phyloP scores from a whole-genome alignment of 2,329 filamentous ascomycete genomes.

The Microcyclospora tardicrescens region DNA sequence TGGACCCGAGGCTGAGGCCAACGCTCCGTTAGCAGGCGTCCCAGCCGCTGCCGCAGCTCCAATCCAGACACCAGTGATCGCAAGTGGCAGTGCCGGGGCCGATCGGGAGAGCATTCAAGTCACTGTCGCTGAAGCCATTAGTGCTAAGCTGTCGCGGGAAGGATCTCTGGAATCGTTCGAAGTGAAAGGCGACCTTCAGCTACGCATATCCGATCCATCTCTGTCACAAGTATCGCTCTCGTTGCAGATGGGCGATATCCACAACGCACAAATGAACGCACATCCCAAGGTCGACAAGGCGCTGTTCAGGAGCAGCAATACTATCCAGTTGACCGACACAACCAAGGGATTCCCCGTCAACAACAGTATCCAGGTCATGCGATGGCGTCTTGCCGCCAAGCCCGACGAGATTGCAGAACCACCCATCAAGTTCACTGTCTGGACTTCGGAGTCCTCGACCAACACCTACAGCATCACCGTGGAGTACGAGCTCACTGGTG shows the following conservation, averaged over 20 bases:
- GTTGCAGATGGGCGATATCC: constrained; percentile 60
- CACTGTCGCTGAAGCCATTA: constrained; percentile 79
- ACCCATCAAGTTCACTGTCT: constrained; percentile 92
- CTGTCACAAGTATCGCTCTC: constrained; percentile 86
- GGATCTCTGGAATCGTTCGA: constrained; percentile 75
- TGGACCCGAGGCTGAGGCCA: constrained; percentile 70
- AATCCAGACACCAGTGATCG: constrained; percentile 38
- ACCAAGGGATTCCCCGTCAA: constrained; percentile 87
- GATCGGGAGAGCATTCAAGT: constrained; percentile 81
- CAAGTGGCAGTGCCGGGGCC: constrained; percentile 51
- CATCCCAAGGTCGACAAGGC: constrained; percentile 93
- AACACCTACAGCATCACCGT: constrained; percentile 81
- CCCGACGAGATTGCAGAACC: constrained; percentile 66
- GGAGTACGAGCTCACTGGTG: constrained; percentile 82
- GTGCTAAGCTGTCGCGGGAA: constrained; percentile 76
- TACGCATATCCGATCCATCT: constrained; percentile 76
- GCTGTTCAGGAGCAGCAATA: constrained; percentile 68
- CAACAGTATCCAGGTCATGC: constrained; percentile 80
- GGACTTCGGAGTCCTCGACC: constrained; percentile 74
- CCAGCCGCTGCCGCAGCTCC: constrained; percentile 38
- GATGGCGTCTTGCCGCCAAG: constrained; percentile 80
- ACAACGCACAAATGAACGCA: constrained; percentile 82
- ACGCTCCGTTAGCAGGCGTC: constrained; percentile 49
- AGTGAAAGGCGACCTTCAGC: constrained; percentile 81
- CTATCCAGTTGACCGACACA: constrained; percentile 80